A percentile compares a stretch with the other conserved stretches of the same genome.
These are phyloP conservation scores for Xylaria sp. DNA, from an alignment of 2,329 filamentous ascomycete species.

Conservation along the genomic window DNA sequence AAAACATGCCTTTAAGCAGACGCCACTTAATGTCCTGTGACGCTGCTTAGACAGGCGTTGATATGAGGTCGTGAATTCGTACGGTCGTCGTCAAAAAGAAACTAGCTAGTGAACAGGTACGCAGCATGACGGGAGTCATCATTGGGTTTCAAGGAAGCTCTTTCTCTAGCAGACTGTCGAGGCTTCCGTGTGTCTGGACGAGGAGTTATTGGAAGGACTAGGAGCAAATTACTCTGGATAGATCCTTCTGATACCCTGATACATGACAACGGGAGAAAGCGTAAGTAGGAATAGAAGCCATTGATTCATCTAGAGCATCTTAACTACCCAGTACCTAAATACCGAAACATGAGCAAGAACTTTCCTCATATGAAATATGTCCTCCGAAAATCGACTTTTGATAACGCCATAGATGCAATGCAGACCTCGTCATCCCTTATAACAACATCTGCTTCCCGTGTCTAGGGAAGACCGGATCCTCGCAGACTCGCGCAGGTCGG, in stretches of 20 bases:
- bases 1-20: conserved; percentile 28
- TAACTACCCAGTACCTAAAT: conserved; percentile 18
- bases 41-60: conserved; percentile 19
- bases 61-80: conserved; percentile 4
- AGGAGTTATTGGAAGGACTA: not conserved
- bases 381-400: conserved; percentile 49
- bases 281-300: not conserved
- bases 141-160: not conserved
- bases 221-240: not conserved
- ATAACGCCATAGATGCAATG: conserved; percentile 63
- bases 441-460: conserved; percentile 53
- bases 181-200: conserved; percentile 4
- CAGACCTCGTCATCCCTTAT: conserved; percentile 62
- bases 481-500: conserved; percentile 58
- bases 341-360: conserved; percentile 1
- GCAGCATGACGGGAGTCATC: not conserved
- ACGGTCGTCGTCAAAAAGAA: not conserved
- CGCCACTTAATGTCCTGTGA: conserved; percentile 6
- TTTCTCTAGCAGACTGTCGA: conserved; percentile 7
- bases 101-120: too few species aligned
- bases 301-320: conserved; percentile 37
- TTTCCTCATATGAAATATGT: conserved; percentile 17
- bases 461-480: conserved; percentile 51
- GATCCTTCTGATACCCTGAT: conserved; percentile 3
- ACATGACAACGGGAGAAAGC: not conserved